Evolutionary conservation across 352 stramenopile genomes (phyloP), one percentile per base, ranked within the genome.

Genomic region (Phytophthora pisi): DNA sequence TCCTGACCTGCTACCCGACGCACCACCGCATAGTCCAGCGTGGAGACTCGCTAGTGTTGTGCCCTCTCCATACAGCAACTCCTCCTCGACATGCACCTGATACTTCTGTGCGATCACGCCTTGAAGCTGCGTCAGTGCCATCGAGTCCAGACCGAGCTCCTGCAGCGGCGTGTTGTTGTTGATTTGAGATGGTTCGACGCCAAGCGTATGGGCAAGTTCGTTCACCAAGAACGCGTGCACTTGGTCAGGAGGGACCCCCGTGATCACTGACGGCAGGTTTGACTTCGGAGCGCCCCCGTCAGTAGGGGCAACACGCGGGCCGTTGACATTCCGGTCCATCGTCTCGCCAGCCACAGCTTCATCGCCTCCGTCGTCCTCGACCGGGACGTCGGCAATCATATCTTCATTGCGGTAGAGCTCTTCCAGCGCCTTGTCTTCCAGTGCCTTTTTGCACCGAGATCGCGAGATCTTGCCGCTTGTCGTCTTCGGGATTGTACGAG

Each of bases 381-480:
- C 49, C 4, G 75, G 52, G 0, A 76, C 68, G 7, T 86, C 80
- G 7, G 64, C 69, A 66, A 92, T 89, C 59, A 93, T 89, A 52
- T 93, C 86, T 51, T 93, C 86, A 47, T 93, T 93, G 28, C 84
- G 84, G 57, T 94, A 93, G 7, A 95, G 56, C 54, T 89, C 82
- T 5, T 82, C 70, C 15, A 95, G 68, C 18, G 74, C 72, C 26
- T 92, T 86, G 1, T 85, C 68, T 38, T 84, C 70, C 3, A 96
- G 64, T 20, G 82, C 84, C 68, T 81, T 79, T 61, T 85, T 91
- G 66, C 90, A 95, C 49, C 91, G 94, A n/a, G 85, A 81, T 60
- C 97, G 89, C 23, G 95, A 97, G 72, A 99, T 99, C 75, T 99
- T 99, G 8, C 98, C 98, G 70, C 96, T 99, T 13, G 95, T 99